A percentile compares a stretch with the other conserved stretches of the same genome.
Conservation (phyloP, 805 yeast genomes). For the Candida adriatica region DNA sequence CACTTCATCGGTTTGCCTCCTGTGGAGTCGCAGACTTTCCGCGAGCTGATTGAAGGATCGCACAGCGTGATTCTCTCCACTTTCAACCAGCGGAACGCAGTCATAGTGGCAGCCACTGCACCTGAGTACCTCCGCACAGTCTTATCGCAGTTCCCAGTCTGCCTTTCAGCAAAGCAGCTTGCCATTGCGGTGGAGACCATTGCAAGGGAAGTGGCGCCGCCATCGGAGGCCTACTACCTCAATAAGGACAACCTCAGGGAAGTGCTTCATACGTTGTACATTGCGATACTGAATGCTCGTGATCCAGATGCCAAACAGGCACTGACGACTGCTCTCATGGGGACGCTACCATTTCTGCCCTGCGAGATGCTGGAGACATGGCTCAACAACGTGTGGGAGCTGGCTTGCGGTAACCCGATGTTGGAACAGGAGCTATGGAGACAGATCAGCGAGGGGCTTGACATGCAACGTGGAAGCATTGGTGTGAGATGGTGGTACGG, state of each 20-base stretch:
- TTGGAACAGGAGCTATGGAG: slow-evolving; percentile 43
- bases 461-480: slow-evolving; percentile 46
- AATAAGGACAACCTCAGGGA: slow-evolving; percentile 25
- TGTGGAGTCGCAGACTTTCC: slow-evolving; percentile 1
- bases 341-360: slow-evolving; percentile 47
- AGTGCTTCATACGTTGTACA: slow-evolving; percentile 36
- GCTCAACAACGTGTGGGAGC: slow-evolving; percentile 38
- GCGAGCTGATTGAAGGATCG: slow-evolving; percentile 41
- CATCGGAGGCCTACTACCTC: slow-evolving; percentile 26
- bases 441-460: slow-evolving; percentile 49
- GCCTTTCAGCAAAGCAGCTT: slow-evolving; percentile 48
- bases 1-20: slow-evolving; percentile 14
- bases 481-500: slow-evolving; percentile 61
- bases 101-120: slow-evolving; percentile 20
- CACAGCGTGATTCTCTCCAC: slow-evolving; percentile 52
- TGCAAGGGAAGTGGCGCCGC: slow-evolving; percentile 37
- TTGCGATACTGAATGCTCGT: slow-evolving; percentile 32
- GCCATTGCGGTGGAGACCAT: slow-evolving; percentile 51
- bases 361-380: slow-evolving; percentile 34
- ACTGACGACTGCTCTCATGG: slow-evolving; percentile 38
- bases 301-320: slow-evolving; percentile 39
- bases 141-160: slow-evolving; percentile 47
- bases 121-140: slow-evolving; percentile 40
- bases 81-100: slow-evolving; percentile 18
- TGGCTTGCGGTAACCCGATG: slow-evolving; percentile 23